Evolutionary conservation across 2,329 filamentous ascomycete species (phyloP).

Genomic region (Epichloe gansuensis): DNA sequence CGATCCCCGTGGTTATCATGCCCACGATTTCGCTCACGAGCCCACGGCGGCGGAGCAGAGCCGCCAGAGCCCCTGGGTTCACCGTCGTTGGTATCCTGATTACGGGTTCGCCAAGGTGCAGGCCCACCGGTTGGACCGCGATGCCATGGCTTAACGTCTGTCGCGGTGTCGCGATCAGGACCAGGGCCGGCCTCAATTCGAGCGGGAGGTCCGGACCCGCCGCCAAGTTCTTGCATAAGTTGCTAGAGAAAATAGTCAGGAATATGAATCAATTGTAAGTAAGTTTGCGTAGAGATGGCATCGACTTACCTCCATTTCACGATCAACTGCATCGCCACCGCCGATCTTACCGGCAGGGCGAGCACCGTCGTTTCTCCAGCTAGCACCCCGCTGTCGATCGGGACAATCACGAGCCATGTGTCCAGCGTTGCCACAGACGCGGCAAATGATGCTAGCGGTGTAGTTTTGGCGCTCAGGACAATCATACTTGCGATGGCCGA

Average conservation of each 20-base stretch:
- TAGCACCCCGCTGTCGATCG: conserved; percentile 78
- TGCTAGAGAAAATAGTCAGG: conserved; percentile 46
- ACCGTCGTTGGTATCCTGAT: conserved; percentile 38
- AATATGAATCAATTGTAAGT: conserved; percentile 6
- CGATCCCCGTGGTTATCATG: conserved; percentile 25
- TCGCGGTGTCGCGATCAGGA: conserved; percentile 36
- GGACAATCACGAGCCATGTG: conserved; percentile 98
- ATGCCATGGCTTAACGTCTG: conserved; percentile 75
- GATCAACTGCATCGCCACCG: conserved; percentile 73
- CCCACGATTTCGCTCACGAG: conserved; percentile 43
- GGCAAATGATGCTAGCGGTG: conserved; percentile 98
- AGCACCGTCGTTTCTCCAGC: conserved; percentile 70
- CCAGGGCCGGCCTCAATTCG: conserved; percentile 80
- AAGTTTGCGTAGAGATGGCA: not conserved
- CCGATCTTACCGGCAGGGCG: conserved; percentile 55
- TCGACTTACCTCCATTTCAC: conserved; percentile 77
- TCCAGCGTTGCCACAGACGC: conserved; percentile 92
- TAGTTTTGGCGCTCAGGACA: conserved; percentile 96
- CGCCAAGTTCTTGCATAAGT: conserved; percentile 95
- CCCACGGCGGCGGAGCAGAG: conserved; percentile 50
- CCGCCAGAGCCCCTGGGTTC: conserved; percentile 31
- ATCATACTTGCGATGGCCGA: conserved; percentile 97
- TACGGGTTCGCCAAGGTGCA: conserved; percentile 62
- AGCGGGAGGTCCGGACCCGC: conserved; percentile 57
- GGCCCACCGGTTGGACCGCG: conserved; percentile 71